These are phyloP conservation scores for Kurtzmaniella quercitrusa DNA, from an alignment of 1,139 yeast species.

Conservation along the genomic window DNA sequence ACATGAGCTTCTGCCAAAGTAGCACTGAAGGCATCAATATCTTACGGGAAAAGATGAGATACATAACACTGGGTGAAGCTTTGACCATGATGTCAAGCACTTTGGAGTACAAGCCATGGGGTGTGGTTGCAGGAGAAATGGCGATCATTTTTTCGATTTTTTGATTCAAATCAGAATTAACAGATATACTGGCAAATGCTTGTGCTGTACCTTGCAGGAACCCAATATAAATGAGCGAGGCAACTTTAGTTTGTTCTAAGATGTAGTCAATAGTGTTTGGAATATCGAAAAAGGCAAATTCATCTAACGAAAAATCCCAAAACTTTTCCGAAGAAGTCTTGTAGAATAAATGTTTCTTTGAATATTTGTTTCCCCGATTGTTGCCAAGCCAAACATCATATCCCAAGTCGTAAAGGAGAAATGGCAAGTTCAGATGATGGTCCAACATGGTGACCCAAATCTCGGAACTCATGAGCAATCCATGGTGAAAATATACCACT, in stretches of 20 bases:
- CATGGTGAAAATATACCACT: constrained; percentile 84
- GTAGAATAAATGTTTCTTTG: constrained; percentile 41
- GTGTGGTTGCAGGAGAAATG: constrained; percentile 92
- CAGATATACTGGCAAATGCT: constrained; percentile 74
- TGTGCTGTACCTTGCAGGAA: constrained; percentile 93
- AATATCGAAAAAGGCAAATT: constrained; percentile 45
- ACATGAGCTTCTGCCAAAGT: constrained; percentile 80
- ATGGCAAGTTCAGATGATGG: constrained; percentile 65
- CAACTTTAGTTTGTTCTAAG: constrained; percentile 19
- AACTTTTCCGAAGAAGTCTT: constrained; percentile 36
- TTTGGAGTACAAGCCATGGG: constrained; percentile 74
- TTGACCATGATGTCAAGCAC: constrained; percentile 74
- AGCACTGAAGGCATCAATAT: constrained; percentile 72
- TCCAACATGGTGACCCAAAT: constrained; percentile 78
- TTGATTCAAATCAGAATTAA: constrained; percentile 63
- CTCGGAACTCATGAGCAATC: constrained; percentile 86
- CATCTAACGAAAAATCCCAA: constrained; percentile 47
- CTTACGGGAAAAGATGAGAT: constrained; percentile 67
- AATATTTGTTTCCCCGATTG: constrained; percentile 85
- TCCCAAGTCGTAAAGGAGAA: constrained; percentile 70
- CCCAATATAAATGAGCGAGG: constrained; percentile 66
- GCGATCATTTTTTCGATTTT: constrained; percentile 74
- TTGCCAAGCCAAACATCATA: constrained; percentile 94
- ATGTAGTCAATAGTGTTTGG: constrained; percentile 43
- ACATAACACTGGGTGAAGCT: constrained; percentile 74